Conservation (phyloP, 2,329 filamentous ascomycete genomes). For the Fusarium floridanum region DNA sequence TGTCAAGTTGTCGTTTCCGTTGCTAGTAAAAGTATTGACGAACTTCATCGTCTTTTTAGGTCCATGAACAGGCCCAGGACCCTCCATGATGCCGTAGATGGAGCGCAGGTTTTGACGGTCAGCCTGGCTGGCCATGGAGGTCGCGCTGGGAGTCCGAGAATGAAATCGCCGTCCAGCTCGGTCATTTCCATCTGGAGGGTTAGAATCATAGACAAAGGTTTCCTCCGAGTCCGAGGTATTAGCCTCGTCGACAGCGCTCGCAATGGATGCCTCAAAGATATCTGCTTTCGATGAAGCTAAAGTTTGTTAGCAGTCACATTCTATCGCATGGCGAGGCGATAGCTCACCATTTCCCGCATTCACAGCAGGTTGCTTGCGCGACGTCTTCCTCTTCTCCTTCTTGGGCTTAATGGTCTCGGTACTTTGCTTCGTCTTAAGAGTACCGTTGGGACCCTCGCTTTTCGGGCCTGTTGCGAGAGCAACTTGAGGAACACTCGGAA, state of each 20-base stretch:
- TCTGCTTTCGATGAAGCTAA: conserved; percentile 81
- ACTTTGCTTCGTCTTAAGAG: conserved; percentile 87
- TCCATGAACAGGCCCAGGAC: conserved; percentile 56
- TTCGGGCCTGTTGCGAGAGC: conserved; percentile 76
- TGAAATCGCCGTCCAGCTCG: conserved; percentile 80
- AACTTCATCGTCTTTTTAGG: conserved; percentile 97
- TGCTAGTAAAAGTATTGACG: conserved; percentile 80
- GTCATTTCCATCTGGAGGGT: conserved; percentile 78
- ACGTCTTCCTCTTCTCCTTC: conserved; percentile 88
- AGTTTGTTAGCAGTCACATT: conserved; percentile 23
- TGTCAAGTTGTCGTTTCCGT: conserved; percentile 62
- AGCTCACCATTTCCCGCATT: conserved; percentile 76
- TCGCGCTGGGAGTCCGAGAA: conserved; percentile 93
- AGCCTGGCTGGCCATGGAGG: conserved; percentile 81
- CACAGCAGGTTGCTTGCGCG: conserved; percentile 80
- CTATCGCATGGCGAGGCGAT: conserved; percentile 31
- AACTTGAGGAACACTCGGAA: conserved; percentile 89
- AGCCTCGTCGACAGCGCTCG: conserved; percentile 94
- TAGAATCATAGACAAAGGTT: conserved; percentile 99
- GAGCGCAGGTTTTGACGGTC: conserved; percentile 71
- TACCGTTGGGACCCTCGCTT: conserved; percentile 74
- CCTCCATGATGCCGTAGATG: conserved; percentile 77
- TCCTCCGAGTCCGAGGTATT: conserved; percentile 98
- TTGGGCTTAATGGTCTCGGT: conserved; percentile 96
- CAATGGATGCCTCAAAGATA: conserved; percentile 97